Evolutionary conservation across 164 flowering plant species (phyloP), one percentile per base, ranked within the genome.

Genomic region (Brasenia schreberi): DNA sequence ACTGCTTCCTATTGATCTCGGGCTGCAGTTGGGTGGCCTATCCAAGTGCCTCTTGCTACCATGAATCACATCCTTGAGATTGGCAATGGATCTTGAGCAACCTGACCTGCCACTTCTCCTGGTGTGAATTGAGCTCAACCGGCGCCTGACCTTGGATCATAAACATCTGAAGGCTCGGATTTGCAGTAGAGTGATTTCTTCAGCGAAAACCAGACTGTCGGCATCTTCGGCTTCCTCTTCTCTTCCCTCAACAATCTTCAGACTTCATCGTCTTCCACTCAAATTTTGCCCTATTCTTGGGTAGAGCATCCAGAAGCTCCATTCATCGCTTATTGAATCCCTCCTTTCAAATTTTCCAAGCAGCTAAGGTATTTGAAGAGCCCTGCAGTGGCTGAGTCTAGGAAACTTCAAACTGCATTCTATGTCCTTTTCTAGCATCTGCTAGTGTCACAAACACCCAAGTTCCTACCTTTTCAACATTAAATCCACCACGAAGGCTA

Each of bases 1-100:
- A 76, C 82, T 87, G 83, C 98, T 94, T 7, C 97, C 97, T 18
- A 94, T 91, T 58, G 98, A 94, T 69, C 97, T 85, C 43, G 98
- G 98, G 65, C 98, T 94, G 73, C 88, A 86, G 72, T 81, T 83
- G 23, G 96, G 84, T 16, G 96, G 95, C 79, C 74, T 87, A 7
- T 91, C 90, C 39, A 79, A 18, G 65, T 91, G 98, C 65, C 90
- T 80, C 67, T 87, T 89, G 80, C 93, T 89, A 44, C 95, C 95
- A 78, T 89, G 91, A 66, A 91, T 91, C 5, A 89, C 98, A 79
- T 94, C 98, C 72, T 82, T 91, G 69, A 94, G 93, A 75, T 91
- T 94, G 19, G 97, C 86, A 59, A 94, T 91, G 39, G 98, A 94
- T 84, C 95, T 85, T 68, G 98, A 91, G 69, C 98, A 94, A 1